phyloP scores from a whole-genome alignment of 2,329 filamentous ascomycete genomes.

The Diaporthe sp. region DNA sequence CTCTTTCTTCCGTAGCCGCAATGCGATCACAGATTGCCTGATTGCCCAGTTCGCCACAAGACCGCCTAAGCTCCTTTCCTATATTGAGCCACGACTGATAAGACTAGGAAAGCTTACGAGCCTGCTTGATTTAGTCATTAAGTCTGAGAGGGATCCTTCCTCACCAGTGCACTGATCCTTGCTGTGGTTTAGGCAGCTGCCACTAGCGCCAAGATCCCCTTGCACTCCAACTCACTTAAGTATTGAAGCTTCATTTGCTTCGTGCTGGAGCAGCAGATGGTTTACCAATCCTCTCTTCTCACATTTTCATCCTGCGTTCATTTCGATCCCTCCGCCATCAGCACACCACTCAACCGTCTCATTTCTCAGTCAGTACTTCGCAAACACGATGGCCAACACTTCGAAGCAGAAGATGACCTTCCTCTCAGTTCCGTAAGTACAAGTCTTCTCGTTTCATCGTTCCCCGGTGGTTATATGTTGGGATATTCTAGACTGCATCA shows the following conservation, averaged over 20 bases:
- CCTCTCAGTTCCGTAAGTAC: neutral
- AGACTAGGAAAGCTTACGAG: neutral
- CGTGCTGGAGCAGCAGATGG: neutral
- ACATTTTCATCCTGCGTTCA: neutral
- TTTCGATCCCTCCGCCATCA: neutral
- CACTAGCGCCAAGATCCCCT: neutral
- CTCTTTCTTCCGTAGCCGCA: neutral
- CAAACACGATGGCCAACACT: neutral
- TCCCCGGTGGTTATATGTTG: neutral
- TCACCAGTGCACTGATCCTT: neutral
- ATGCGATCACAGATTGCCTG: neutral
- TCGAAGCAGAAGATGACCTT: neutral
- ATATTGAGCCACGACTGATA: neutral
- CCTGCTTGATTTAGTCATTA: neutral
- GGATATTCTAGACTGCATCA: neutral
- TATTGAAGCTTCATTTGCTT: neutral
- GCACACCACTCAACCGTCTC: neutral
- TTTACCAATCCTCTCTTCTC: neutral
- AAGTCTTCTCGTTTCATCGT: neutral
- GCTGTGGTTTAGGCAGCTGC: slow-evolving; percentile 2
- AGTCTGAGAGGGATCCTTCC: neutral
- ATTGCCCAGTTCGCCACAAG: neutral
- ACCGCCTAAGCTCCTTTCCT: neutral
- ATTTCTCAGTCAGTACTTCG: no score
- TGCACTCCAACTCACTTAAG: no score